phyloP scores from a whole-genome alignment of 2,329 filamentous ascomycete species.

The Sphaerulina populicola region DNA sequence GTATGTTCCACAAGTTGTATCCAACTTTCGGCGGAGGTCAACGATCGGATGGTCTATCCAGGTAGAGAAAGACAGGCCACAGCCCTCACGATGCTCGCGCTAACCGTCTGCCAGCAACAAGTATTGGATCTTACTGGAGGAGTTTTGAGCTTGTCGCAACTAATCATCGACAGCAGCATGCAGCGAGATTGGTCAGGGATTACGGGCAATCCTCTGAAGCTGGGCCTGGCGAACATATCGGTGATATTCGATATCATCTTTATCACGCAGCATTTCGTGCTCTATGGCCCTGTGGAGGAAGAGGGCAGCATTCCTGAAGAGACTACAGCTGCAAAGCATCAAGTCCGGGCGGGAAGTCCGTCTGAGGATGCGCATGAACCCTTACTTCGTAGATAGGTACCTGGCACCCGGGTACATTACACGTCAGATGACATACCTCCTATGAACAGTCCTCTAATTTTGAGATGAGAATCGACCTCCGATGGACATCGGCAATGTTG shows the following conservation, averaged over 20 bases:
- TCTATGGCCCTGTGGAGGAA: slow-evolving; percentile 49
- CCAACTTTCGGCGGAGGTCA: slow-evolving; percentile 76
- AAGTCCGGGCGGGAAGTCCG: neutral
- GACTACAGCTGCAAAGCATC: neutral
- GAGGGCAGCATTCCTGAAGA: neutral
- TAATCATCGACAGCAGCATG: slow-evolving; percentile 74
- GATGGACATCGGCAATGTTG: too few species aligned
- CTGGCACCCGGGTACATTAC: too few species aligned
- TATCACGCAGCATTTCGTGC: slow-evolving; percentile 75
- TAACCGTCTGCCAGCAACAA: slow-evolving; percentile 50
- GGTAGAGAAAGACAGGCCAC: neutral
- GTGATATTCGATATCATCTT: slow-evolving; percentile 83
- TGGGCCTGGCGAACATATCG: slow-evolving; percentile 74
- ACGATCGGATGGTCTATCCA: slow-evolving; percentile 79
- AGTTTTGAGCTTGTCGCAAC: slow-evolving; percentile 69
- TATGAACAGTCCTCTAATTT: too few species aligned
- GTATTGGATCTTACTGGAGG: slow-evolving; percentile 77
- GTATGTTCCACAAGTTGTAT: slow-evolving; percentile 76
- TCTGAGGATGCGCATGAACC: neutral
- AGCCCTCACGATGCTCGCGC: neutral
- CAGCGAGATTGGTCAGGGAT: slow-evolving; percentile 84
- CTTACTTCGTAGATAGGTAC: too few species aligned
- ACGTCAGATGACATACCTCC: too few species aligned
- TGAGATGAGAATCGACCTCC: too few species aligned
- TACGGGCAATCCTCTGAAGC: slow-evolving; percentile 84